Base-by-base conservation (phyloP, 2,329 filamentous ascomycete species). In the Periglandula ipomoeae region DNA sequence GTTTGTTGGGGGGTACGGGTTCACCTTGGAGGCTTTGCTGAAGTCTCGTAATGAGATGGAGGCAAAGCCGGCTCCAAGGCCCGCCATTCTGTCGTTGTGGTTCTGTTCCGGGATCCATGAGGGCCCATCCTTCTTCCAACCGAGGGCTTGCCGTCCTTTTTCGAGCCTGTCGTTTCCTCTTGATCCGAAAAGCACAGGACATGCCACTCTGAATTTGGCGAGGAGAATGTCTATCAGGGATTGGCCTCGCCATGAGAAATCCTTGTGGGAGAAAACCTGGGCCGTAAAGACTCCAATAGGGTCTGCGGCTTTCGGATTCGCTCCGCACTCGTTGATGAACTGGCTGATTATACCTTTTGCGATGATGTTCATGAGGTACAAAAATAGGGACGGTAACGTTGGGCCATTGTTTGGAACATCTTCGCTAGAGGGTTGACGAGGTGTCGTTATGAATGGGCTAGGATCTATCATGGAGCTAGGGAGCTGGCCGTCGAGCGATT, bases 161-260 rank as follows among this genome's bases (percentile, higher is more conserved):
- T 81, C 76, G 1, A 83, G 94, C 52, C 75, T 82, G 62, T 95
- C 88, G 53, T 73, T 81, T 22, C 88, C 90, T 39, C 80, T 76
- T 55, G 90, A 80, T 17, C 91, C 91, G 62, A 94, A 97, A 0
- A 98, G 72, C 1, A 89, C 83, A 0, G 93, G 91, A 58, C 89
- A 95, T 3, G 80, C 74, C 15, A 86, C 74, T 51, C 89, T 82
- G 59, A 87, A 86, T 65, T 97, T 96, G 48, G 90, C 73, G 59
- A 95, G 84, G 26, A 97, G 73, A 51, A 97, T 87, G 61, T 94
- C 87, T 46, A 89, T 83, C 50, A 95, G 72, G 1, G 83, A 76
- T 43, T 76, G 67, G 8, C 81, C 84, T 45, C 82, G 76, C 74
- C 82, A 86, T 47, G 77, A 71, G 59, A 87, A 85, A 15, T 79